These are phyloP conservation scores for Ophiostoma perfectum DNA, from an alignment of 2,329 filamentous ascomycete genomes.

Conservation along the genomic window DNA sequence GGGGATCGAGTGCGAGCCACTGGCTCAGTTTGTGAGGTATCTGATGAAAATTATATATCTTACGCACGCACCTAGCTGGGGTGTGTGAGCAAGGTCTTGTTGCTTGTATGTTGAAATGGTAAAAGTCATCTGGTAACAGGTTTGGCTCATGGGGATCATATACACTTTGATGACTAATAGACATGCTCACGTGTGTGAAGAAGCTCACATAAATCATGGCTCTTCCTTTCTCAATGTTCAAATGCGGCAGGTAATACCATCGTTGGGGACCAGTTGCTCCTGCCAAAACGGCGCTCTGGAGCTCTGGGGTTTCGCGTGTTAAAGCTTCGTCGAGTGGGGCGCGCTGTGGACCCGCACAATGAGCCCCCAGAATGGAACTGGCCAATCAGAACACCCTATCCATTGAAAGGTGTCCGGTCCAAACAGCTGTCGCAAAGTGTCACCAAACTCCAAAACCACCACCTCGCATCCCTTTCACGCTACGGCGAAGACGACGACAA, in stretches of 20 bases:
- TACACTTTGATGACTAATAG: neutral
- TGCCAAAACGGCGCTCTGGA: neutral
- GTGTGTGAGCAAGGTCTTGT: neutral
- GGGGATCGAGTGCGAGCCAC: neutral
- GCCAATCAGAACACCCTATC: neutral
- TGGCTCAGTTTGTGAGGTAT: neutral
- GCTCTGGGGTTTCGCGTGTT: neutral
- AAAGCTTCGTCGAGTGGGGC: neutral
- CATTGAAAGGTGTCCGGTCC: conserved; percentile 16
- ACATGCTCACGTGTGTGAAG: neutral
- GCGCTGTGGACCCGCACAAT: neutral
- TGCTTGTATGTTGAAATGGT: no score
- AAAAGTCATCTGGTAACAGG: neutral
- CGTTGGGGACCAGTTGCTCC: no score
- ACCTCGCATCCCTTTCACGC: neutral
- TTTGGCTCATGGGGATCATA: neutral
- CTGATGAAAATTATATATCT: no score
- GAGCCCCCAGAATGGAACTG: neutral
- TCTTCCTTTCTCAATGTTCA: neutral
- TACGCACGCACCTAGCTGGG: neutral
- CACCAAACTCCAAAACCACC: conserved; percentile 8
- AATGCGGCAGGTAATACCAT: no score
- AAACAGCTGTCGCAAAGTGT: conserved; percentile 10
- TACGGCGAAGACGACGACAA: neutral
- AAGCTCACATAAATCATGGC: neutral